Base-by-base conservation (phyloP, 495 filamentous ascomycete genomes). In the Aspergillus bertholletiae region DNA sequence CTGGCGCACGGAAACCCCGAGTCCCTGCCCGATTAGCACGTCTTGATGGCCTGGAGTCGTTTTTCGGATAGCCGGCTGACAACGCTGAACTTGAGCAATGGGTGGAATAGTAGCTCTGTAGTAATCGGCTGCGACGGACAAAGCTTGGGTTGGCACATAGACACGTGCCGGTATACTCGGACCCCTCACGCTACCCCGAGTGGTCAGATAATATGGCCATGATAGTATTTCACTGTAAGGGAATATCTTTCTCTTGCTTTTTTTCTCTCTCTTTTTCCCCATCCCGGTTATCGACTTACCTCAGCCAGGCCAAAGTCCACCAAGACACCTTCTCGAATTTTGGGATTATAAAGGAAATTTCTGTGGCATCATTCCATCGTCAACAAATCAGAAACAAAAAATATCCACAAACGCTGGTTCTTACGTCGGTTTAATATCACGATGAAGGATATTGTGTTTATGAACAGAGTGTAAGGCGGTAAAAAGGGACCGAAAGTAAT, bases 221-320 rank as follows among this genome's bases (percentile, higher is more conserved):
- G 8, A 30, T 32, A 28, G 6, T 28, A 39, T 18, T 18, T n/a
- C n/a, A n/a, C n/a, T n/a, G n/a, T n/a, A n/a, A n/a, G n/a, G n/a
- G n/a, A n/a, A n/a, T n/a, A n/a, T n/a, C n/a, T n/a, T n/a, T n/a
- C n/a, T n/a, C n/a, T n/a, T n/a, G n/a, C n/a, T n/a, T n/a, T n/a
- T n/a, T n/a, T n/a, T n/a, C n/a, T n/a, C n/a, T n/a, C n/a, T n/a
- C n/a, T n/a, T n/a, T n/a, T n/a, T n/a, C n/a, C n/a, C n/a, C n/a
- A n/a, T n/a, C n/a, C n/a, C n/a, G n/a, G 26, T 28, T 4, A 12
- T 37, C 24, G 49, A 54, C 72, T 41, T 61, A 78, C 70, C 73
- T 98, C 94, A 26, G 94, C 94, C 12, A 98, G 81, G 23, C 94
- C 94, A 73, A 98, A 98, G 68, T 98, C 94, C 6, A 97, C 93